These are phyloP conservation scores for Calycina herbarum DNA, from an alignment of 2,329 filamentous ascomycete genomes.

Conservation along the genomic window DNA sequence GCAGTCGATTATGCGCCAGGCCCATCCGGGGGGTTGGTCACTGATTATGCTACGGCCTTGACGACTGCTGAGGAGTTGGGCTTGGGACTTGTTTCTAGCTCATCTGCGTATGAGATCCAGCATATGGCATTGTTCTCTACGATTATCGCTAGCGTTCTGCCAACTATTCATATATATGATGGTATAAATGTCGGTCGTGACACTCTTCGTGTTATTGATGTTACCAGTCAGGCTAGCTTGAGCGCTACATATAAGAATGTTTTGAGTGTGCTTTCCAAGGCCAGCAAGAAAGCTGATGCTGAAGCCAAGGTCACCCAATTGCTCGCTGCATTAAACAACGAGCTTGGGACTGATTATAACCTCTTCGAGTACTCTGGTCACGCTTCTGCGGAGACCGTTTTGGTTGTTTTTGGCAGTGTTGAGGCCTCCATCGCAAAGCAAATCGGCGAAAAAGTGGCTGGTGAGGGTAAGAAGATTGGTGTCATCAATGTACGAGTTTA, in stretches of 20 bases:
- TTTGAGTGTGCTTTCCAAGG: slow-evolving; percentile 57
- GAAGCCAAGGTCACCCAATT: slow-evolving; percentile 72
- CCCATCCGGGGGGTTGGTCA: slow-evolving; percentile 65
- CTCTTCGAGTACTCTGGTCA: slow-evolving; percentile 95
- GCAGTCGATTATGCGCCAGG: slow-evolving; percentile 79
- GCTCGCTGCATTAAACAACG: slow-evolving; percentile 76
- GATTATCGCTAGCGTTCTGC: slow-evolving; percentile 72
- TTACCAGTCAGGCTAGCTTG: slow-evolving; percentile 71
- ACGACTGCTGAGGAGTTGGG: slow-evolving; percentile 86
- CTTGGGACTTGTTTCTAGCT: slow-evolving; percentile 79
- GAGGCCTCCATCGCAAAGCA: slow-evolving; percentile 86
- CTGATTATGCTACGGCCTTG: slow-evolving; percentile 82
- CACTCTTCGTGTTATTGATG: slow-evolving; percentile 78
- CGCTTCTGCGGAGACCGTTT: slow-evolving; percentile 71
- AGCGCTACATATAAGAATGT: slow-evolving; percentile 69
- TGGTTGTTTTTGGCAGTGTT: slow-evolving; percentile 90
- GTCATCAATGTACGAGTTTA: slow-evolving; percentile 92
- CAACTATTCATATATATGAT: slow-evolving; percentile 87
- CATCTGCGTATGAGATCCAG: slow-evolving; percentile 86
- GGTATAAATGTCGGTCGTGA: slow-evolving; percentile 81
- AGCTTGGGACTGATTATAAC: slow-evolving; percentile 90
- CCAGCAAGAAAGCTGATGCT: slow-evolving; percentile 69
- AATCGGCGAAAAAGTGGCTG: slow-evolving; percentile 70
- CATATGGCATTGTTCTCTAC: slow-evolving; percentile 93
- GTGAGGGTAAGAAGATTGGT: slow-evolving; percentile 75